These are phyloP conservation scores for Mesembryanthemum crystallinum DNA, from an alignment of 148 eudicot species.

Conservation along the genomic window DNA sequence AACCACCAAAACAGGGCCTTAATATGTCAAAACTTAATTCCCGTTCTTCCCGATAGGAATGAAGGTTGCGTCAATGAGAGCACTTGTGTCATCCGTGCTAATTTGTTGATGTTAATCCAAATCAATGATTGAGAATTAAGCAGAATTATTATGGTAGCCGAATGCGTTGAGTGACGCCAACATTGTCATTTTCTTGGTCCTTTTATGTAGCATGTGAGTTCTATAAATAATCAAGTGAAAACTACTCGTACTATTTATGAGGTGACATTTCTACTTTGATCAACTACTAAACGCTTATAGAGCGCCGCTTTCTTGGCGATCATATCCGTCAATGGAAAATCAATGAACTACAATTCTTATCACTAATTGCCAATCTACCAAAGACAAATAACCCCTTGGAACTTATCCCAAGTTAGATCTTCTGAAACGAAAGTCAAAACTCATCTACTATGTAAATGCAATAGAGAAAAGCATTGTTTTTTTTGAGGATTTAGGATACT, in stretches of 20 bases:
- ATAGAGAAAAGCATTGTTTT: too few species aligned
- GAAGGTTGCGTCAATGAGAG: constrained; percentile 5
- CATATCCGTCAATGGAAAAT: background rate
- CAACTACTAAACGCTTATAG: background rate
- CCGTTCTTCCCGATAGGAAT: background rate
- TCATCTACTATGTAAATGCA: too few species aligned
- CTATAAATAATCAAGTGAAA: too few species aligned
- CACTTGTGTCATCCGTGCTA: background rate
- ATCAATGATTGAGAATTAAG: background rate
- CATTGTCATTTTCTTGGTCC: background rate
- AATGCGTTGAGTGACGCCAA: background rate
- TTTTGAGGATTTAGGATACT: too few species aligned
- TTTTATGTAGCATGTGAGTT: background rate
- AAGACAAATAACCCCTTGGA: too few species aligned
- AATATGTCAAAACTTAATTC: background rate
- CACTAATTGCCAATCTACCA: too few species aligned
- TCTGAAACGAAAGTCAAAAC: too few species aligned
- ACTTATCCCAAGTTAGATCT: too few species aligned
- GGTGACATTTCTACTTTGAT: too few species aligned
- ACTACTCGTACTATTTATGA: too few species aligned
- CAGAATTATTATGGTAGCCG: too few species aligned
- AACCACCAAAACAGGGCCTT: too few species aligned
- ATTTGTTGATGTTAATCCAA: background rate
- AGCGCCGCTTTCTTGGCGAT: constrained; percentile 13
- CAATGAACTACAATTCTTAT: background rate